Evolutionary conservation across 2,329 filamentous ascomycete genomes (phyloP), one percentile per base, ranked within the genome.

Genomic region (Talaromyces sp.): DNA sequence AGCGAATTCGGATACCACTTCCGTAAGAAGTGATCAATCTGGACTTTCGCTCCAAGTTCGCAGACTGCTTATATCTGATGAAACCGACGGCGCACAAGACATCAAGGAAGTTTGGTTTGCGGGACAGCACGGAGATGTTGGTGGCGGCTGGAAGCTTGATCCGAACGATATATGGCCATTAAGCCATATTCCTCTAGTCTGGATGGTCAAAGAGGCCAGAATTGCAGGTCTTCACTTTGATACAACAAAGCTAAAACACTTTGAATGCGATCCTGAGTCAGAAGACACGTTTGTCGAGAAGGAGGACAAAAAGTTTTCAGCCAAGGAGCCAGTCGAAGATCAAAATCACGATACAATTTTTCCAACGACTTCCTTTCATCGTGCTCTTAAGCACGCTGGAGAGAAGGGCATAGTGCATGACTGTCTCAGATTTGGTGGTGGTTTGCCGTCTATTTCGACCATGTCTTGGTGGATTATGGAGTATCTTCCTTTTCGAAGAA

Each of bases 71-170:
- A 13, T 49, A 5, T 49, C 43, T 21, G 43, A 49, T 24, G 43
- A 91, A 68, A 49, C 43, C 4, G 43, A 24, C 2, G 19, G 9
- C 24, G 43, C 19, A 13, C 43, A 49, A 26, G 88, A 93, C 64
- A 86, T 93, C 41, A 82, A 89, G 62, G 90, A 93, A 67, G 84
- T 93, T 2, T 77, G 73, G 67, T 93, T 93, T 66, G 79, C 89
- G 0, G 90, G 90, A 1, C 85, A 86, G 6, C 90, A 93, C 62
- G 88, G 83, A 1, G 89, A 92, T 63, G 84, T 92, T 21, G 89
- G 89, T 0, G 89, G 89, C 9, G 89, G 89, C 0, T 91, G 89
- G 89, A 81, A 83, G 43, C 72, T 83, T 0, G 71, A 46, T 46
- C 43, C 43, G 0, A 78, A 78, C 19, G 88, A 89, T 66, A 68